Conservation (phyloP, 2,329 filamentous ascomycete species). For the Cladophialophora psammophila region DNA sequence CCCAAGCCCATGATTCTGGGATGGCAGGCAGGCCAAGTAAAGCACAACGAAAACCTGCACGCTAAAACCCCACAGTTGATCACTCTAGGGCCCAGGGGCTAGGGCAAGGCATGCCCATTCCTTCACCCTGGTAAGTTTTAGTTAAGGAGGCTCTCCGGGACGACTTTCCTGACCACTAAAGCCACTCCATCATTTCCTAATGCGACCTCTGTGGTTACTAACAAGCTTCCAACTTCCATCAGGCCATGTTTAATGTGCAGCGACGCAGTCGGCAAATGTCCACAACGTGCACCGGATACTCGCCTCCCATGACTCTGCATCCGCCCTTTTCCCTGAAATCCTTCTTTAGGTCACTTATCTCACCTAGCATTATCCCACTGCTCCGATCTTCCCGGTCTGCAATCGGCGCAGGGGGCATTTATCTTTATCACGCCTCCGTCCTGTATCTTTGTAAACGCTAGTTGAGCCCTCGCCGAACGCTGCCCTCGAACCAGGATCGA, state of each 20-base stretch:
- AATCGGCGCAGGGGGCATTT: neutral
- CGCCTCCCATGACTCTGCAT: neutral
- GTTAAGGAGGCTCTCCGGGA: neutral
- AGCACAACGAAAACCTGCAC: neutral
- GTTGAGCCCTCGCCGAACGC: neutral
- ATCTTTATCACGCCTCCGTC: neutral
- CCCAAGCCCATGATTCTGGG: neutral
- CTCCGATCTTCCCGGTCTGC: slow-evolving; percentile 1
- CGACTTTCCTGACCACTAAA: neutral
- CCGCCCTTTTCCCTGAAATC: neutral
- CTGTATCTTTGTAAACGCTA: neutral
- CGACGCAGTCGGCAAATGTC: slow-evolving; percentile 1
- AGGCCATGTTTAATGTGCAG: slow-evolving; percentile 1
- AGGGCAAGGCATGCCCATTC: neutral
- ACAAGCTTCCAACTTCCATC: slow-evolving; percentile 1
- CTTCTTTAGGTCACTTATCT: neutral
- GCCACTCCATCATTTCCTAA: slow-evolving; percentile 4
- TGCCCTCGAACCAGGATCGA: neutral
- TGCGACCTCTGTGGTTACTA: neutral
- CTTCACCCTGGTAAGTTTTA: neutral
- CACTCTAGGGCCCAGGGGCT: neutral
- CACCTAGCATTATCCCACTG: neutral
- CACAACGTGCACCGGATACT: neutral
- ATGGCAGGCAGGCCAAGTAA: neutral
- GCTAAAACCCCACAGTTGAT: slow-evolving; percentile 2